A percentile compares a stretch with the other conserved stretches of the same genome.
These are phyloP conservation scores for Ophiostoma ulmi DNA, from an alignment of 2,329 filamentous ascomycete species.

Conservation along the genomic window DNA sequence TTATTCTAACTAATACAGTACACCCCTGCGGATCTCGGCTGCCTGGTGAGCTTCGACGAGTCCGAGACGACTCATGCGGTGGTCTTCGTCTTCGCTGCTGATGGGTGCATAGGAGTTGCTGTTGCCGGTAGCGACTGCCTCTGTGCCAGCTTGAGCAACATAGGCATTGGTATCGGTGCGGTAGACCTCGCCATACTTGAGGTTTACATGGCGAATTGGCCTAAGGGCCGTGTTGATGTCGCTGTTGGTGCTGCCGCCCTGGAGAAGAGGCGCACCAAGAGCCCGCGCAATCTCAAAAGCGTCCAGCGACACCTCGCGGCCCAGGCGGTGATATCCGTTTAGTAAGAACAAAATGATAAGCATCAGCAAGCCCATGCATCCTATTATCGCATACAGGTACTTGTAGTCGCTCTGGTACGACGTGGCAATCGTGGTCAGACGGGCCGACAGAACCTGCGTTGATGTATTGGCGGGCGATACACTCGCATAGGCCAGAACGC, in stretches of 20 bases:
- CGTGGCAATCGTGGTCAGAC: not conserved
- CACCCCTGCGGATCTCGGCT: not conserved
- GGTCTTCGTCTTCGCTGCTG: not conserved
- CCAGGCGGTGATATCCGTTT: slow-evolving; percentile 9
- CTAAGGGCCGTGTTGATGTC: slow-evolving; percentile 2
- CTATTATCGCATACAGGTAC: slow-evolving; percentile 14
- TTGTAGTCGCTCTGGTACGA: slow-evolving; percentile 15
- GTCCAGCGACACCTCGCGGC: slow-evolving; percentile 15
- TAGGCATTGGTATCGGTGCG: not conserved
- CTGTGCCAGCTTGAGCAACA: not conserved
- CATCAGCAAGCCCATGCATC: slow-evolving; percentile 16
- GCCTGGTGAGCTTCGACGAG: not conserved
- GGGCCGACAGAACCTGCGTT: not conserved
- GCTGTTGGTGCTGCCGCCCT: slow-evolving; percentile 18
- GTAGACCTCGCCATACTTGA: not conserved
- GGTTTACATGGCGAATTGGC: not conserved
- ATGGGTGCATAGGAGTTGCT: not conserved
- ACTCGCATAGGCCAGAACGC: slow-evolving; percentile 10
- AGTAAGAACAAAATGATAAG: slow-evolving; percentile 11
- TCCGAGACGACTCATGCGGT: not conserved
- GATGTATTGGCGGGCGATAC: not conserved
- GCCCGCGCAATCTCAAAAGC: slow-evolving; percentile 20
- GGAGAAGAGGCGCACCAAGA: slow-evolving; percentile 16
- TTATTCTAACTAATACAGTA: not conserved
- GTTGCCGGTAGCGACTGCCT: not conserved